These are phyloP conservation scores for Nissolia schottii DNA, from an alignment of 306 rosid genomes.

Conservation along the genomic window DNA sequence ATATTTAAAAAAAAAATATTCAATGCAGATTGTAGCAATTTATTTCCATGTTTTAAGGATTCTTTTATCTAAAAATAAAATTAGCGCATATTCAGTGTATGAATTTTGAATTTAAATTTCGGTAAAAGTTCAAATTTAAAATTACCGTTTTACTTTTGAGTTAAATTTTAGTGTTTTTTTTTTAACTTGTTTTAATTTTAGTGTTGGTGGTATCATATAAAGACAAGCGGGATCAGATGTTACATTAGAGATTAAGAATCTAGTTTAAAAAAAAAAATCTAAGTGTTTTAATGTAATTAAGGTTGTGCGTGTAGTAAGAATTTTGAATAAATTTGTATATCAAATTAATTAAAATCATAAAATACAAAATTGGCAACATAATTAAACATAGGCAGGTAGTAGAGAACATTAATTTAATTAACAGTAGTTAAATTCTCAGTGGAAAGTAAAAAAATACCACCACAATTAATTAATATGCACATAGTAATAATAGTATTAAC, in stretches of 20 bases:
- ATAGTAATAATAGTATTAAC: no score
- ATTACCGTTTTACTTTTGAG: no score
- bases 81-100: neutral
- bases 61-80: neutral
- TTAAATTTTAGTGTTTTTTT: neutral
- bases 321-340: no score
- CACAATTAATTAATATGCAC: neutral
- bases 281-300: no score
- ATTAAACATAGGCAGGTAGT: neutral
- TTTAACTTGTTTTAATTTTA: no score
- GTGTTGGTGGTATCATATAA: neutral
- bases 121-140: neutral
- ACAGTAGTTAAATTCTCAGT: no score
- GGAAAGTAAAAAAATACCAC: neutral
- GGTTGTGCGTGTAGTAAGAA: no score
- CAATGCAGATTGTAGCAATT: neutral
- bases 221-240: neutral
- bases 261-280: no score
- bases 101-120: neutral
- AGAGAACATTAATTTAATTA: no score
- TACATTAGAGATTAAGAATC: no score
- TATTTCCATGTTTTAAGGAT: neutral
- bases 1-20: no score
- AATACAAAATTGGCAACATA: neutral
- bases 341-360: no score